Base-by-base conservation (phyloP, 306 rosid genomes). In the Cucurbita maxima region DNA sequence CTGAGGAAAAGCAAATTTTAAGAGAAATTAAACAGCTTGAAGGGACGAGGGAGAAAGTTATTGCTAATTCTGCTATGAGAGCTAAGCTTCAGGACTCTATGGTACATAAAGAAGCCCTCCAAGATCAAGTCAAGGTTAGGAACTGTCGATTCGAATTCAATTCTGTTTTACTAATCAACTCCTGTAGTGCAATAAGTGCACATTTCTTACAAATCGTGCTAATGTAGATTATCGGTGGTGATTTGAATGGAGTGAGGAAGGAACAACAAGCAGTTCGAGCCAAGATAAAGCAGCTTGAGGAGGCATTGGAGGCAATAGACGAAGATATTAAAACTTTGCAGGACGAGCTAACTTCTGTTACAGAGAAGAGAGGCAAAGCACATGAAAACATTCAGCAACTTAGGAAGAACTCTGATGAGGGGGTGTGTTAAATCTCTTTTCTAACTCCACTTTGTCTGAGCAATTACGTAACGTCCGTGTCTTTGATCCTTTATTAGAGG, bases 1-100 rank as follows among this genome's bases (percentile, higher is more conserved):
- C 86, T 0, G 99, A 95, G 87, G 99, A 95, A 79, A 95, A 91
- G 83, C 92, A 87, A 79, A 51, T 95, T 60, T 87, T 95, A 76
- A 88, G 89, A 76, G 99, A 95, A 69, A 95, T 95, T 66, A 95
- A 88, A 80, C 96, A 88, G 78, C 96, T 95, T 73, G 99, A 95
- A 81, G 90, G 89, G 72, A 95, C 99, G 52, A 88, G 97, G 87
- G 90, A 84, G 57, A 83, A 89, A 60, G 99, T 95, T 77, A 19
- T 88, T 75, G 96, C 97, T 40, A 88, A 89, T 82, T 92, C 89
- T 76, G 86, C 96, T 74, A 60, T 78, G 88, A 89, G 95, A 81
- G 86, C 97, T 54, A 89, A 91, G 89, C 50, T 93, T 76, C 94
- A 93, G 79, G 96, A 90, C 20, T 88, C 98, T 60, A 56, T 95